Evolutionary conservation across 352 stramenopile genomes (phyloP), one percentile per base, ranked within the genome.

Genomic region (Globisporangium uncinulatum): DNA sequence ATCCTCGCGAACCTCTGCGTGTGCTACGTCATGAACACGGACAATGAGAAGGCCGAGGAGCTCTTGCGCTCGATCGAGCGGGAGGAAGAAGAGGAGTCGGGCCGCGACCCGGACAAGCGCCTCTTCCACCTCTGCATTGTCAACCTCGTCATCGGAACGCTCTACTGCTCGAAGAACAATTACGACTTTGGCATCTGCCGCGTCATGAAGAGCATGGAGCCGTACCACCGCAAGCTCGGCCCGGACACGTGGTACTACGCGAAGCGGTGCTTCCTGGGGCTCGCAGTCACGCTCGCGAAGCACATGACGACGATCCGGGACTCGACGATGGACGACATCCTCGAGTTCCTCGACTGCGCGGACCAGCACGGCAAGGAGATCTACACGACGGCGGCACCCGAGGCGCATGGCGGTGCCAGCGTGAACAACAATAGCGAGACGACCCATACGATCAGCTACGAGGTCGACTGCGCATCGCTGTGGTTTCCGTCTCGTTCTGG

Each of bases 111-210:
- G 0, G 84, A 98, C 34, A 95, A 97, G 62, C 73, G 89, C 32
- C 76, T 89, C 48, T 92, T 96, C 65, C 95, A 98, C 64, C 75
- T 98, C n/a, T 98, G 95, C 68, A 98, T 98, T 54, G 92, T 99
- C 51, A 98, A 98, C 66, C 81, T 99, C 13, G 94, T 98, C 36
- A 98, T 99, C 60, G 96, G 95, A 41, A 98, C 94, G 55, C 79
- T 99, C 24, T 99, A 99, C 70, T 99, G 95, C 76, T 95, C 94
- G 62, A 98, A 98, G 68, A 93, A 95, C 61, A 98, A 98, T 74
- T 98, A 97, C 66, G 95, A 98, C 67, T 98, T 98, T 76, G 94
- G 93, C 34, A 98, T 98, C 51, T 97, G 83, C 51, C 78, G 94
- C 32, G 94, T 99, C 56, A 97, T 93, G 83, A 93, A 93, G 73